Evolutionary conservation across 257 asterid genomes (phyloP).

Genomic region (Solanum ossicruentum): DNA sequence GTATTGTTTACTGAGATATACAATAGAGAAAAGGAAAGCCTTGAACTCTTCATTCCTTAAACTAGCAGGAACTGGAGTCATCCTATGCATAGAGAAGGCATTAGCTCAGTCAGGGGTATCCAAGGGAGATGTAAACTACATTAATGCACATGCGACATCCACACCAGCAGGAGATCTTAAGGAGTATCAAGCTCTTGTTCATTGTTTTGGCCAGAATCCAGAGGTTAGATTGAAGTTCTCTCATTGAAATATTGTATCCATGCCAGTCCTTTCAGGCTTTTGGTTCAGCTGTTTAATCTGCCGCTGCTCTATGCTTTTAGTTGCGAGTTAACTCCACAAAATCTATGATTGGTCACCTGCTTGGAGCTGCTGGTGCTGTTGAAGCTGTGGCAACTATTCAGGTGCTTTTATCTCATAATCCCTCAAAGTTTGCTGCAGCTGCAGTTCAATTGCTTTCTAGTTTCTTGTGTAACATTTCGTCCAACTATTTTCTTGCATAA

Average conservation of each 20-base stretch:
- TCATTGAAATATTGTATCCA: not conserved
- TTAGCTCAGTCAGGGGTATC: constrained; percentile 88
- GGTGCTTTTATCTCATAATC: constrained; percentile 25
- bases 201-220: constrained; percentile 80
- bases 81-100: constrained; percentile 89
- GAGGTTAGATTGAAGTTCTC: constrained; percentile 38
- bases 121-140: constrained; percentile 80
- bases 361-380: constrained; percentile 98
- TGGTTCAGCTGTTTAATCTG: not conserved
- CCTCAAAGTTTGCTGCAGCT: not conserved
- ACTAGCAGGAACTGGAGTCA: constrained; percentile 77
- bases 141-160: constrained; percentile 97
- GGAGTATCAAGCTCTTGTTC: constrained; percentile 79
- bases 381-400: constrained; percentile 96
- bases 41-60: constrained; percentile 5
- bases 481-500: not conserved
- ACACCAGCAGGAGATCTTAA: constrained; percentile 92
- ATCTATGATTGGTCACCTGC: constrained; percentile 94
- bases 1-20: not conserved
- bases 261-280: not conserved
- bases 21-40: not conserved
- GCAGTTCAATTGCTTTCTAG: not conserved
- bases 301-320: constrained; percentile 26
- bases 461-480: not conserved
- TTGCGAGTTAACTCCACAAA: constrained; percentile 90